Conservation (phyloP, 495 filamentous ascomycete genomes). For the Darksidea phi region DNA sequence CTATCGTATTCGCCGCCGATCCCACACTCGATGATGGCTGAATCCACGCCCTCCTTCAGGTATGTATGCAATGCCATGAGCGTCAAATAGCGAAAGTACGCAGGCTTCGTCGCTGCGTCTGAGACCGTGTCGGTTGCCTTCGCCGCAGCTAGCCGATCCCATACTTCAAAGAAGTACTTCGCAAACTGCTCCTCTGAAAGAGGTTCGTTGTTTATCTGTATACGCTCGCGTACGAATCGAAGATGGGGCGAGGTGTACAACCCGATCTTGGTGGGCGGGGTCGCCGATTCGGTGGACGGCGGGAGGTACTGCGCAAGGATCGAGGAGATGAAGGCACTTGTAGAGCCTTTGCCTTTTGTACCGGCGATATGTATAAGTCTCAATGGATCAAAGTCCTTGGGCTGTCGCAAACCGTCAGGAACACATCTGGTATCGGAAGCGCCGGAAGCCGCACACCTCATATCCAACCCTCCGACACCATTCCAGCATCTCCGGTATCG, state of each 20-base stretch:
- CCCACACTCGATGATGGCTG: constrained; percentile 86
- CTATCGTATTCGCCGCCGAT: constrained; percentile 92
- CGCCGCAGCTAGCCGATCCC: constrained; percentile 68
- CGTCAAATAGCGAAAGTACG: constrained; percentile 88
- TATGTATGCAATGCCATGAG: constrained; percentile 89
- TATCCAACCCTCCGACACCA: constrained; percentile 79
- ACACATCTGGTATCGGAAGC: background rate
- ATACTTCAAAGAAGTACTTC: constrained; percentile 83
- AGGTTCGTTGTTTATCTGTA: constrained; percentile 74
- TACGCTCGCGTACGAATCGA: constrained; percentile 82
- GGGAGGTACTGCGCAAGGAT: constrained; percentile 59
- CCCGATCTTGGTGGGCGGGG: constrained; percentile 59
- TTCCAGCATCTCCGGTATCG: constrained; percentile 72
- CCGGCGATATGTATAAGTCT: constrained; percentile 83
- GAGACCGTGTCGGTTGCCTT: constrained; percentile 50
- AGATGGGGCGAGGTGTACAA: constrained; percentile 89
- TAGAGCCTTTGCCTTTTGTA: constrained; percentile 90
- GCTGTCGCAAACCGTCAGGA: constrained; percentile 44
- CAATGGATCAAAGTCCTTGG: constrained; percentile 71
- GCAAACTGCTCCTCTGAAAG: constrained; percentile 76
- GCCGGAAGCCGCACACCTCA: constrained; percentile 53
- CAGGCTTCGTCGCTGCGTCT: constrained; percentile 62
- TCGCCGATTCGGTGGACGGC: constrained; percentile 37
- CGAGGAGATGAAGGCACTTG: constrained; percentile 66
- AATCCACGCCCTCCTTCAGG: constrained; percentile 73